Evolutionary conservation across 2,329 filamentous ascomycete species (phyloP), one percentile per base, ranked within the genome.

Genomic region (Pseudogymnoascus sp.): DNA sequence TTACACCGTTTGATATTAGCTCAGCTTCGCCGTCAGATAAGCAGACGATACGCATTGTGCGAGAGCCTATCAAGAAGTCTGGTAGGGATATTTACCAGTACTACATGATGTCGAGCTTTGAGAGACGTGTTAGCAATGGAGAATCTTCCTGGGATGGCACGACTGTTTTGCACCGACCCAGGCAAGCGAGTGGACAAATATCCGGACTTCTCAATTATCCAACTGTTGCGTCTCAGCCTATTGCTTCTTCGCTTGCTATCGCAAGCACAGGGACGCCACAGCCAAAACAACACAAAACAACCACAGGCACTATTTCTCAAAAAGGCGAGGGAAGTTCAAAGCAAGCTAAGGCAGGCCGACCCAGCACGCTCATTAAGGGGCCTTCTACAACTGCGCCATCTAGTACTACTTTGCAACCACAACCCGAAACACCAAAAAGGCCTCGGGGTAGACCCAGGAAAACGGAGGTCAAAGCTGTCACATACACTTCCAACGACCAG

Each of bases 401-500:
- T 31, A 17, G 46, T 10, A 26, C 44, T 17, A 21, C 50, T 21
- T 5, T 21, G 5, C n/a, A 33, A 35, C 4, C 50, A 13, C 46
- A 61, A 19, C 26, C 62, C 3, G 31, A 37, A 38, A 61, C 19
- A 19, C 31, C 62, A 40, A 59, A 37, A 46, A 31, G 40, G n/a
- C 35, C 35, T 11, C 59, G 59, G 19, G 59, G 59, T 26, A 60
- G 59, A 13, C 59, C 59, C 9, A 60, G 38, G 38, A 38, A 42
- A 26, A 42, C 35, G 13, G 35, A 42, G 21, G 3, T 13, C 21
- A 42, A 60, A 26, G 7, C 21, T 17, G 59, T 60, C 15, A 60
- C 15, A 1, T 60, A 40, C 19, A 60, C 59, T 4, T 60, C 59
- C n/a, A 38, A 64, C 31, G 64, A 65, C n/a, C 64, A 69, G n/a